Base-by-base conservation (phyloP, 148 eudicot genomes). In the Heliosperma pusillum region DNA sequence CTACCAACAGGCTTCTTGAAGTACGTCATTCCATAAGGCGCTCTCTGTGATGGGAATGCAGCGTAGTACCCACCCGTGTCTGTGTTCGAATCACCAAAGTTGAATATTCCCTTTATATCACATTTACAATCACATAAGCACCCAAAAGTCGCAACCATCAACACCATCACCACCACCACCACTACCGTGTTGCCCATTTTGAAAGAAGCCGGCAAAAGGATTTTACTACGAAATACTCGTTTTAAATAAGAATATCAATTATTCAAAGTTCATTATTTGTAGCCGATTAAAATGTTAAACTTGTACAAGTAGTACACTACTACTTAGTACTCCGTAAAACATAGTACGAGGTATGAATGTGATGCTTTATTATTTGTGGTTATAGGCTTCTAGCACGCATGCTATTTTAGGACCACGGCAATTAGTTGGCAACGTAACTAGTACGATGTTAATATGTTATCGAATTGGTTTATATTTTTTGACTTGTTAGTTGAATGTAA, bases 61-160 rank as follows among this genome's bases (percentile, higher is more conserved):
- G 94, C 83, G 70, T 74, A 89, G 65, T 89, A 89, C 0, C 97
- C 97, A 2, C 97, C 97, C 0, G 94, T 95, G 58, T 95, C 99
- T 0, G 97, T 80, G 30, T 92, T 92, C 0, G 97, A 92, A 74
- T 95, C 96, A 1, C 97, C 99, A 22, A 92, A 95, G 82, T 90
- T 95, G 80, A 92, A 90, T 57, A 95, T 92, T 0, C 89, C 98
- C 74, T 88, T 79, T 25, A 90, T 86, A 4, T 72, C 80, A 78
- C 98, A 95, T 75, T 87, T 86, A 12, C 84, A 76, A 3, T 84
- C 85, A 61, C 72, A 45, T 9, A 60, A 56, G 0, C 10, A 40
- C 17, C 81, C 42, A 8, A 66, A 19, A 55, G 77, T 13, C 10
- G 64, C 80, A 65, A 77, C 40, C 9, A 77, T 27, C 68, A 77